A percentile compares a stretch with the other conserved stretches of the same genome.
Evolutionary conservation across 2,329 filamentous ascomycete genomes (phyloP).

Genomic region (Penicillium palitans): DNA sequence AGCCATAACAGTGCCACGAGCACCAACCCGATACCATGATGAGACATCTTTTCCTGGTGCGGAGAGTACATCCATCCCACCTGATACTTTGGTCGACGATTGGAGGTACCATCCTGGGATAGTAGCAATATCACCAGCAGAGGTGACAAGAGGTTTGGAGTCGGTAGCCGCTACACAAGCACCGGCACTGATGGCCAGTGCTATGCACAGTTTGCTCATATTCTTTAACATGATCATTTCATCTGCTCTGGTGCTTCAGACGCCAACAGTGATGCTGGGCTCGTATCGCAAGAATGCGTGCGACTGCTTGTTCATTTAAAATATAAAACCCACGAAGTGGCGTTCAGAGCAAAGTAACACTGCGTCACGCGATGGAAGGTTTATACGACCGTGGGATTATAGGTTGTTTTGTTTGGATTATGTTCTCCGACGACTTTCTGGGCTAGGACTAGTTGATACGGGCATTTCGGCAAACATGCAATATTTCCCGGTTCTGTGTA

Average conservation of each 20-base stretch:
- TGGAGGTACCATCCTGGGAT: constrained; percentile 53
- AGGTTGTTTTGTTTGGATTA: neutral
- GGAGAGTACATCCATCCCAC: constrained; percentile 45
- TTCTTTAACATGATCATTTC: neutral
- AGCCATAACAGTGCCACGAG: constrained; percentile 58
- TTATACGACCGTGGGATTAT: constrained; percentile 14
- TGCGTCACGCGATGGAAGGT: constrained; percentile 1
- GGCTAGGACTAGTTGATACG: constrained; percentile 11
- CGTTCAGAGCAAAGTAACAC: neutral
- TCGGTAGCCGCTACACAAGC: neutral
- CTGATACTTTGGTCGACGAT: constrained; percentile 43
- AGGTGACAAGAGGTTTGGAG: constrained; percentile 19
- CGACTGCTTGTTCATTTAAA: neutral
- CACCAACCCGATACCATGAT: constrained; percentile 54
- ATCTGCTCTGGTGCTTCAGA: neutral
- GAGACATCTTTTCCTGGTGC: constrained; percentile 48
- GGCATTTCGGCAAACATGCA: constrained; percentile 14
- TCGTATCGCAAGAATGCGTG: neutral
- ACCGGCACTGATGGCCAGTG: neutral
- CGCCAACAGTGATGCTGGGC: neutral
- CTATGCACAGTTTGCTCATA: neutral
- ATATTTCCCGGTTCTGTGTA: constrained; percentile 1
- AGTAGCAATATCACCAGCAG: constrained; percentile 26
- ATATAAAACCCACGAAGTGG: neutral
- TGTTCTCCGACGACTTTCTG: constrained; percentile 6